phyloP scores from a whole-genome alignment of 441 rosid genomes.

The Adansonia grandidieri region DNA sequence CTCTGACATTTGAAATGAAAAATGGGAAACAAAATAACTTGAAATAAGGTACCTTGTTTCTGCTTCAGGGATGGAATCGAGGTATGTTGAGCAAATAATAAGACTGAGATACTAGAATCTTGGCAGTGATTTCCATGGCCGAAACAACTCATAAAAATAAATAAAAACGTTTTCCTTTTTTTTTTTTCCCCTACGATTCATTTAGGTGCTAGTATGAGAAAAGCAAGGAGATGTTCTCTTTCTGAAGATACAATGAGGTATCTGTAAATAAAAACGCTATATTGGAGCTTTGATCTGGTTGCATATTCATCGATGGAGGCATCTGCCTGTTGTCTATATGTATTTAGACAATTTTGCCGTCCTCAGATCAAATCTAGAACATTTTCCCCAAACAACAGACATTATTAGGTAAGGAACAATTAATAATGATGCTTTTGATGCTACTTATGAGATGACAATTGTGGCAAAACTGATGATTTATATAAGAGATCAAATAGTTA shows the following conservation, averaged over 20 bases:
- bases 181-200: too few relatives aligned
- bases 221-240: not conserved
- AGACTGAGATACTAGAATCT: not conserved
- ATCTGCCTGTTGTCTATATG: not conserved
- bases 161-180: too few relatives aligned
- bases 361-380: not conserved
- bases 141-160: not conserved
- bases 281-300: not conserved
- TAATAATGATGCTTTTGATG: too few relatives aligned
- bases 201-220: not conserved
- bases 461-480: too few relatives aligned
- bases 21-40: too few relatives aligned
- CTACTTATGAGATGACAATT: too few relatives aligned
- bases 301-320: not conserved
- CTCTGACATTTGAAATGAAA: too few relatives aligned
- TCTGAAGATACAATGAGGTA: conserved; percentile 5
- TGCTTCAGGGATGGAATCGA: not conserved
- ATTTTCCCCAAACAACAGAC: too few relatives aligned
- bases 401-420: too few relatives aligned
- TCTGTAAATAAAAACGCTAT: too few relatives aligned
- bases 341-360: not conserved
- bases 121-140: not conserved
- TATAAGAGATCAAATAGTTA: too few relatives aligned
- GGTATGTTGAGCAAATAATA: not conserved
- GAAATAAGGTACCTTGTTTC: not conserved